Base-by-base conservation (phyloP, 208 protist species). In the Polymyxa betae region DNA sequence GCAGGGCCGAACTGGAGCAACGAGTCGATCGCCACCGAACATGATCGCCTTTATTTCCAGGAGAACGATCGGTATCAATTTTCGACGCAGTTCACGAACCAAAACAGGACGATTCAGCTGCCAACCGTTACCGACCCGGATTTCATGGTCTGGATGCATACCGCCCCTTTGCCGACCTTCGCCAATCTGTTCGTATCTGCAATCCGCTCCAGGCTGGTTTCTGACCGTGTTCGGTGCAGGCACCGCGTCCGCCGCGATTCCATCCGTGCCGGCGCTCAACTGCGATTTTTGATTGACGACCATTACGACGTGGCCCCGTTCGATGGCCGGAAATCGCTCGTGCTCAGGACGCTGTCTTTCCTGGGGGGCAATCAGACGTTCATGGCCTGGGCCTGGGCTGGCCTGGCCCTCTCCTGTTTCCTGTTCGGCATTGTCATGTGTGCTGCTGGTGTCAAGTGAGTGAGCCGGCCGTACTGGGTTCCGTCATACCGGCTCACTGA, bases 71-170 rank as follows among this genome's bases (percentile, higher is more conserved):
- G n/a, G n/a, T n/a, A n/a, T n/a, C n/a, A n/a, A n/a, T n/a, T n/a
- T n/a, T n/a, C n/a, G n/a, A n/a, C n/a, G n/a, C n/a, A n/a, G n/a
- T n/a, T n/a, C n/a, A n/a, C n/a, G n/a, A n/a, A 32, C 54, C 20
- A 66, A 16, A 66, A 66, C 54, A 66, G 29, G 54, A 16, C 54
- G 20, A 29, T 66, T 29, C 16, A 29, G 20, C 54, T 66, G 20
- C 54, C 54, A 32, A 16, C 54, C 29, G 54, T 66, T 32, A 66
- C 54, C 16, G 54, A 66, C 54, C 54, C 54, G 54, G 54, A 66
- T 66, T 66, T 66, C 54, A 66, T 66, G 16, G 54, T 66, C 29
- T 66, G 54, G 54, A 66, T 66, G 54, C 54, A 29, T 16, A 66
- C 54, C 29, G 54, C 54, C 29, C 20, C 20, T 29, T 29, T 66